phyloP scores from a whole-genome alignment of 176 grass and related monocot species.

The Pharus latifolius region DNA sequence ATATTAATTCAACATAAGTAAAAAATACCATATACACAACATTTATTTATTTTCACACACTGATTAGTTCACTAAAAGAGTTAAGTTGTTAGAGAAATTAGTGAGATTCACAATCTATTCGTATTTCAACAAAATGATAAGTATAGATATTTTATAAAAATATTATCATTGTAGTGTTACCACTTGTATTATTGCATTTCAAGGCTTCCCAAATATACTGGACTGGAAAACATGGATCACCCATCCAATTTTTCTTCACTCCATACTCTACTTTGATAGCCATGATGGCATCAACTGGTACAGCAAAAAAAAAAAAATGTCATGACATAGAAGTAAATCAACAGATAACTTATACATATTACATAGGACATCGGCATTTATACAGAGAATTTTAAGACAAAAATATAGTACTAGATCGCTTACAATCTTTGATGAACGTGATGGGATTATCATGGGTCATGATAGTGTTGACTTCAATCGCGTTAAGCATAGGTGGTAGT shows the following conservation, averaged over 20 bases:
- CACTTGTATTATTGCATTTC: neutral
- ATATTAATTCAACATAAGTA: neutral
- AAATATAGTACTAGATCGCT: too few relatives aligned
- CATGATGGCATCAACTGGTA: slow-evolving; percentile 27
- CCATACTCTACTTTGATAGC: slow-evolving; percentile 12
- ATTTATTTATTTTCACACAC: too few relatives aligned
- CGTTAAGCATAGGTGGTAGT: too few relatives aligned
- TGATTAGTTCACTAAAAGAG: too few relatives aligned
- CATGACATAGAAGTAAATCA: too few relatives aligned
- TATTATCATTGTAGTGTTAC: slow-evolving; percentile 7
- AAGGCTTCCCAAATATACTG: slow-evolving; percentile 22
- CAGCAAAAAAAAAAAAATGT: neutral
- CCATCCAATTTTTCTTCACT: slow-evolving; percentile 34
- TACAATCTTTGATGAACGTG: too few relatives aligned
- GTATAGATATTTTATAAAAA: slow-evolving; percentile 14
- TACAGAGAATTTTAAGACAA: too few relatives aligned
- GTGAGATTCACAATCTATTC: neutral
- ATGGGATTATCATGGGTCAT: too few relatives aligned
- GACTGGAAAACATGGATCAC: slow-evolving; percentile 23
- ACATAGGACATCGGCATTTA: too few relatives aligned
- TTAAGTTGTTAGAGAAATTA: too few relatives aligned
- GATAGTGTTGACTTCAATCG: too few relatives aligned
- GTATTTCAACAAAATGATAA: neutral
- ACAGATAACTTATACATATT: too few relatives aligned
- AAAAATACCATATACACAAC: neutral